Conservation (phyloP, 192 early-diverging fungal species). For the Backusella sp. region DNA sequence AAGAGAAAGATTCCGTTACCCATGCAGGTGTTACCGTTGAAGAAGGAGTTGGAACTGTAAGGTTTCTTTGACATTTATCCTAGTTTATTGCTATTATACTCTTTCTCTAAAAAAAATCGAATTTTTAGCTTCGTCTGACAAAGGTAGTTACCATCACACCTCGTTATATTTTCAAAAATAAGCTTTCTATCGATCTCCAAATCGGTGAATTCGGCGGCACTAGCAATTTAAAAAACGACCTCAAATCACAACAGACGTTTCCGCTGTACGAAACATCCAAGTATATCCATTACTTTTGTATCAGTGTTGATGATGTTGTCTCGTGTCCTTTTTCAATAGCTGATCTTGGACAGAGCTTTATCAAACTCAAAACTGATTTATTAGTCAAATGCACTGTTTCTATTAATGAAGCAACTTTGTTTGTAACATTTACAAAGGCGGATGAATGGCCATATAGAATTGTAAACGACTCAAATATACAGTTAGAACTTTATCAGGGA, state of each 20-base stretch:
- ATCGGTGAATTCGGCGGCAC: conserved; percentile 53
- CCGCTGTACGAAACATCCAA: conserved; percentile 13
- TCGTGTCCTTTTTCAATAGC: conserved; percentile 71
- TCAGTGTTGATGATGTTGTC: conserved; percentile 4
- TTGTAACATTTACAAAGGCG: conserved; percentile 63
- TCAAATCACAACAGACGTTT: not conserved
- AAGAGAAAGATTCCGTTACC: conserved; percentile 12
- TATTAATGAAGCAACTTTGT: conserved; percentile 74
- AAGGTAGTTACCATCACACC: conserved; percentile 78
- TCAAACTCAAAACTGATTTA: conserved; percentile 52
- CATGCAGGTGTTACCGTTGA: conserved; percentile 69
- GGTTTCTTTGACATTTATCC: not conserved
- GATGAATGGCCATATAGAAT: conserved; percentile 78
- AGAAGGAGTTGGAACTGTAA: conserved; percentile 63
- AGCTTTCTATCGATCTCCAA: conserved; percentile 51
- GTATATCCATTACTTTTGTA: conserved; percentile 2
- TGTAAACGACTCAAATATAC: conserved; percentile 33
- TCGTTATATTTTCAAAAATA: conserved; percentile 75
- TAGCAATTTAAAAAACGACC: not conserved
- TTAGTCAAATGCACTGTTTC: conserved; percentile 42
- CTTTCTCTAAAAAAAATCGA: not conserved
- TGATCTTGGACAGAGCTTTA: conserved; percentile 65
- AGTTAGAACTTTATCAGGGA: conserved; percentile 23
- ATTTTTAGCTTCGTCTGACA: conserved; percentile 52
- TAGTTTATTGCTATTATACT: not conserved